These are phyloP conservation scores for Stachybotrys chartarum DNA, from an alignment of 2,329 filamentous ascomycete species.

Conservation along the genomic window DNA sequence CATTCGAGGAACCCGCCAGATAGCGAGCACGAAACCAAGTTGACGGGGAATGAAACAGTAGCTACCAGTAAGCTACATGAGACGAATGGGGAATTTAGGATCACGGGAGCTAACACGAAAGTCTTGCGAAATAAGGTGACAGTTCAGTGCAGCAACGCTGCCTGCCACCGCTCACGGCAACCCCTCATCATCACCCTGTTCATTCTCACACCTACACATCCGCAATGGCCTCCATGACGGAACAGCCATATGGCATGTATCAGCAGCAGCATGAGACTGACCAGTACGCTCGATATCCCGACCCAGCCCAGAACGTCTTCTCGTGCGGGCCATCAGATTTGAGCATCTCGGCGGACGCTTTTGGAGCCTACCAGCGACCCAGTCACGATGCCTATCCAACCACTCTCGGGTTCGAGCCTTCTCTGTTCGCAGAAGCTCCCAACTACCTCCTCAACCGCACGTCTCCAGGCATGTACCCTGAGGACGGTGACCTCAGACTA, in stretches of 20 bases:
- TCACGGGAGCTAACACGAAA: not conserved
- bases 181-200: constrained; percentile 2
- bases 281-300: constrained; percentile 39
- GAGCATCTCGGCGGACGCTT: constrained; percentile 39
- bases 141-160: not conserved
- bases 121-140: not conserved
- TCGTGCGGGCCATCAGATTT: constrained; percentile 38
- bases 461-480: constrained; percentile 42
- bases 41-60: not conserved
- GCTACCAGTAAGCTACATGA: not conserved
- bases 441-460: constrained; percentile 38
- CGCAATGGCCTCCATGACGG: constrained; percentile 21
- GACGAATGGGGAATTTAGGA: not conserved
- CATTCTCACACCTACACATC: constrained; percentile 6
- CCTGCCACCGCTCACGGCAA: constrained; percentile 5
- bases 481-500: constrained; percentile 42
- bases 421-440: constrained; percentile 38
- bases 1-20: not conserved
- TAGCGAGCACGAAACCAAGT: not conserved
- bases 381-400: constrained; percentile 25
- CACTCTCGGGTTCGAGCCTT: constrained; percentile 36
- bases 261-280: constrained; percentile 21
- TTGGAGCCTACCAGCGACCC: constrained; percentile 29
- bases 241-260: constrained; percentile 18
- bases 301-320: constrained; percentile 31